A percentile compares a stretch with the other conserved stretches of the same genome.
These are phyloP conservation scores for Elongisporangium anandrum DNA, from an alignment of 352 stramenopile genomes.

Conservation along the genomic window DNA sequence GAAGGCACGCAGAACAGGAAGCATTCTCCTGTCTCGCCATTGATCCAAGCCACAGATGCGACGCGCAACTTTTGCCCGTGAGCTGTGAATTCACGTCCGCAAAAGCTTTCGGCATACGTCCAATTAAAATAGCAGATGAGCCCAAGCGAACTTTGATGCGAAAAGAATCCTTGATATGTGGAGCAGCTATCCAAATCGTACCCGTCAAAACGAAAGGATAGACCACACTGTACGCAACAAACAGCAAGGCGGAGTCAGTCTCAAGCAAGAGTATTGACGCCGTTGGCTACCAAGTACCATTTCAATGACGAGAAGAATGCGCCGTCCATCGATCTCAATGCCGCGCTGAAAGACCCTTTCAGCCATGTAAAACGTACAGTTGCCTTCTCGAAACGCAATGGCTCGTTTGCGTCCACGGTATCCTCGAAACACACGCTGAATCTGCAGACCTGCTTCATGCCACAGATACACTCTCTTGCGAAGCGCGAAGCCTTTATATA, in stretches of 20 bases:
- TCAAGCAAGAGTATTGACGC: neutral
- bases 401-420: conserved; percentile 46
- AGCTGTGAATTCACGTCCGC: conserved; percentile 31
- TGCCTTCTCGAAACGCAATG: conserved; percentile 58
- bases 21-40: conserved; percentile 33
- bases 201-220: conserved; percentile 59
- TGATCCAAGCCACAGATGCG: conserved; percentile 27
- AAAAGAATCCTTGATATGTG: conserved; percentile 52
- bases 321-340: conserved; percentile 31
- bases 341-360: conserved; percentile 63
- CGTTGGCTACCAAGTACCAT: conserved; percentile 22
- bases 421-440: conserved; percentile 57
- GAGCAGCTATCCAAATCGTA: conserved; percentile 46
- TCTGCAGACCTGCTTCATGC: conserved; percentile 22
- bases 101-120: conserved; percentile 36
- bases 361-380: conserved; percentile 64
- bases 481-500: conserved; percentile 42
- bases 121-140: conserved; percentile 61
- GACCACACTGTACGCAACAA: conserved; percentile 33
- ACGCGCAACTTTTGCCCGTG: conserved; percentile 32
- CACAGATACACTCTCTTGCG: conserved; percentile 26
- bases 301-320: conserved; percentile 56
- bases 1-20: conserved; percentile 19
- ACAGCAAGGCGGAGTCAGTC: neutral
- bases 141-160: conserved; percentile 34